Conservation (phyloP, 2,329 filamentous ascomycete genomes). For the Cytospora chrysosperma region DNA sequence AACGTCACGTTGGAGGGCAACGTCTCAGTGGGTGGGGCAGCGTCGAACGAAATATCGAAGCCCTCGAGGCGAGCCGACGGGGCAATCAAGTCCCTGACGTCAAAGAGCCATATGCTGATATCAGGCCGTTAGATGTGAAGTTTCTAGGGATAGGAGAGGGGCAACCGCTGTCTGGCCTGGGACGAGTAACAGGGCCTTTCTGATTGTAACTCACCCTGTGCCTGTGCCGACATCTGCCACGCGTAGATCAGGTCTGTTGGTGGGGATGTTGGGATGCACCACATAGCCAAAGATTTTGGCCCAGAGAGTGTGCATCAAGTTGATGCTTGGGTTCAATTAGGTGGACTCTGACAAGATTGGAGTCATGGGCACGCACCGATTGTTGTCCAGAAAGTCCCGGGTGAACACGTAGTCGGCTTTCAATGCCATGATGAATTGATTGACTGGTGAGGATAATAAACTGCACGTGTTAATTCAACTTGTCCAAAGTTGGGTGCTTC, state of each 20-base stretch:
- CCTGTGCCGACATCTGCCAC: constrained; percentile 31
- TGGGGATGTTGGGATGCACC: constrained; percentile 29
- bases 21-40: constrained; percentile 23
- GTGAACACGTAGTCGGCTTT: constrained; percentile 13
- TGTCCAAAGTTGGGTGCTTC: too few relatives aligned
- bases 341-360: neutral
- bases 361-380: neutral
- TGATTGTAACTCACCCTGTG: constrained; percentile 26
- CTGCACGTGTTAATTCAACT: too few relatives aligned
- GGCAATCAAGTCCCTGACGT: constrained; percentile 13
- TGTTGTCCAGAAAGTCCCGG: constrained; percentile 14
- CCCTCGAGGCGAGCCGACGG: constrained; percentile 25
- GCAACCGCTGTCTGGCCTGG: too few relatives aligned
- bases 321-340: constrained; percentile 22
- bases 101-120: constrained; percentile 12
- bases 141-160: too few relatives aligned
- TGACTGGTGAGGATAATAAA: too few relatives aligned
- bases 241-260: constrained; percentile 14
- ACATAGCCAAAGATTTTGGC: constrained; percentile 27
- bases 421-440: neutral
- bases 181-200: neutral
- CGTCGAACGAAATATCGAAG: constrained; percentile 29
- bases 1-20: constrained; percentile 24
- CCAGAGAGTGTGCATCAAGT: constrained; percentile 28
- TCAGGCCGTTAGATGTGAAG: neutral